These are phyloP conservation scores for Neocatenulostroma microsporum DNA, from an alignment of 2,329 filamentous ascomycete genomes.

Conservation along the genomic window DNA sequence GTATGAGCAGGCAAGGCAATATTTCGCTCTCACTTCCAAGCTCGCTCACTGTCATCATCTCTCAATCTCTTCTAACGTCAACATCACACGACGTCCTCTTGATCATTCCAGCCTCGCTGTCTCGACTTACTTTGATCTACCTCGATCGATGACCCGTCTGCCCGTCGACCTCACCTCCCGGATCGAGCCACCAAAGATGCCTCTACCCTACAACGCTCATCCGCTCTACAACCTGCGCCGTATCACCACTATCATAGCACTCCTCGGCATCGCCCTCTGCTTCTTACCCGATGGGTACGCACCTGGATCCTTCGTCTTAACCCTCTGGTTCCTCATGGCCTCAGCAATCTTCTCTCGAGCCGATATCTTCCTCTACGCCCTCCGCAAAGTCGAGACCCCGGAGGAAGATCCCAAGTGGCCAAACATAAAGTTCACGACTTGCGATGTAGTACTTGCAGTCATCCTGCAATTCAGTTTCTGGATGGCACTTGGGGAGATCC, in stretches of 20 bases:
- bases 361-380: conserved; percentile 8
- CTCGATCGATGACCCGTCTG: no score
- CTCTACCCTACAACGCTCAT: conserved; percentile 6
- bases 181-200: conserved; percentile 1
- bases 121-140: no score
- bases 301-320: neutral
- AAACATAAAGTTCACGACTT: conserved; percentile 3
- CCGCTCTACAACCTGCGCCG: conserved; percentile 10
- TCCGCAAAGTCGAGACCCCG: conserved; percentile 7
- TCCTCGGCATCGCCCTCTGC: conserved; percentile 7
- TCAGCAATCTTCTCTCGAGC: conserved; percentile 5
- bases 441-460: conserved; percentile 6
- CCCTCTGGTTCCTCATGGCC: neutral
- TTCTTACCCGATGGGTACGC: neutral
- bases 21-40: no score
- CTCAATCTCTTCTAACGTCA: no score
- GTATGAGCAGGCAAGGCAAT: no score
- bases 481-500: neutral
- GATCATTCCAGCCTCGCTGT: no score
- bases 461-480: conserved; percentile 6
- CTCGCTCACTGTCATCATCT: no score
- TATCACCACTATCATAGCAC: conserved; percentile 6
- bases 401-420: conserved; percentile 11
- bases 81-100: no score
- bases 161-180: neutral